These are phyloP conservation scores for Teunomyces funiuensis DNA, from an alignment of 805 yeast species.

Conservation along the genomic window DNA sequence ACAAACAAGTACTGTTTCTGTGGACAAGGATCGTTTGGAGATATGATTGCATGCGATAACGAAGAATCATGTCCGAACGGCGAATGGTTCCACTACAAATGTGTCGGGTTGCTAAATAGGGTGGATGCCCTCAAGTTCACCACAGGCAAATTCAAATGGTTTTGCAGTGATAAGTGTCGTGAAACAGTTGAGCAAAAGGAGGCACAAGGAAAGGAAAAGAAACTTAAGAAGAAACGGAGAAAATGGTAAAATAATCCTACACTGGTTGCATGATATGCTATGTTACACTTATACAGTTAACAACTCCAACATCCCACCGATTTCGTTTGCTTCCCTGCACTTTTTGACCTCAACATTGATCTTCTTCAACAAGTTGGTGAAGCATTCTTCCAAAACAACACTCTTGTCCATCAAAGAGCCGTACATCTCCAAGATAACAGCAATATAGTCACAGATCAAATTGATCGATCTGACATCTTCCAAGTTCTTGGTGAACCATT, in stretches of 20 bases:
- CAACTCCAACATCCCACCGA: constrained; percentile 92
- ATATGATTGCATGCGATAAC: constrained; percentile 31
- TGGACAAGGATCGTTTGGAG: constrained; percentile 28
- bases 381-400: constrained; percentile 72
- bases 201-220: background rate
- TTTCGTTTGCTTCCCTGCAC: constrained; percentile 83
- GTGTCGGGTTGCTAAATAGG: constrained; percentile 40
- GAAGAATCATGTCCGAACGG: constrained; percentile 41
- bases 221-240: constrained; percentile 9
- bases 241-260: constrained; percentile 2
- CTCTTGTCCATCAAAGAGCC: constrained; percentile 70
- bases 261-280: constrained; percentile 1
- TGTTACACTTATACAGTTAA: constrained; percentile 48
- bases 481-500: constrained; percentile 76
- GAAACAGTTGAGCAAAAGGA: constrained; percentile 5
- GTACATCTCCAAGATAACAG: constrained; percentile 71
- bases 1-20: constrained; percentile 23
- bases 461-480: constrained; percentile 75
- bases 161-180: constrained; percentile 36
- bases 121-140: constrained; percentile 38
- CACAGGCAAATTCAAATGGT: constrained; percentile 39
- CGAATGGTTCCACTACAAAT: constrained; percentile 47
- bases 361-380: constrained; percentile 58
- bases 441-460: constrained; percentile 66
- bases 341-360: constrained; percentile 69